Evolutionary conservation across 192 early-diverging fungal genomes (phyloP).

Genomic region (Coemansia sp.): DNA sequence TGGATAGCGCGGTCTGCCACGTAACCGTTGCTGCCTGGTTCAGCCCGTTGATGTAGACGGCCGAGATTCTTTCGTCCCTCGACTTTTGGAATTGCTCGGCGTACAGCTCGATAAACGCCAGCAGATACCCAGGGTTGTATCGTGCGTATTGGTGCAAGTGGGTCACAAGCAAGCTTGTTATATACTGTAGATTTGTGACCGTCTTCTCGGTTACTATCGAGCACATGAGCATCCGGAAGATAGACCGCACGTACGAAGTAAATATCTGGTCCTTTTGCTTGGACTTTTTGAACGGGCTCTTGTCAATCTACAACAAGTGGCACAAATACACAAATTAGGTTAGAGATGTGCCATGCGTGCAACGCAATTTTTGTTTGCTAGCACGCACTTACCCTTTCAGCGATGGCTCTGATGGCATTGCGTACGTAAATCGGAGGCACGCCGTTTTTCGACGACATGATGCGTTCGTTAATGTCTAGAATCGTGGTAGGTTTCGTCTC

Average conservation of each 20-base stretch:
- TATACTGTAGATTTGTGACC: conserved; percentile 23
- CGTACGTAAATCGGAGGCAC: not conserved
- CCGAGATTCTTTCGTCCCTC: conserved; percentile 11
- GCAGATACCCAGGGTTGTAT: conserved; percentile 27
- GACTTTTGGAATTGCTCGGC: conserved; percentile 21
- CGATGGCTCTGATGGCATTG: conserved; percentile 2
- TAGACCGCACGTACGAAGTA: conserved; percentile 11
- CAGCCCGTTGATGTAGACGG: conserved; percentile 34
- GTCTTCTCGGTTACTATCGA: conserved; percentile 27
- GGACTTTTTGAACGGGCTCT: conserved; percentile 7
- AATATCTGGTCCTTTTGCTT: conserved; percentile 16
- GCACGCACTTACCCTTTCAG: conserved; percentile 3
- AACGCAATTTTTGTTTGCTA: not conserved
- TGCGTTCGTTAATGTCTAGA: not conserved
- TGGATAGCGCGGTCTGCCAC: conserved; percentile 13
- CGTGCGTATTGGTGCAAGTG: conserved; percentile 39
- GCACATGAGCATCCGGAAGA: conserved; percentile 28
- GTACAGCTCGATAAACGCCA: conserved; percentile 25
- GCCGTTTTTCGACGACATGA: conserved; percentile 2
- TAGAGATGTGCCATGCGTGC: not conserved
- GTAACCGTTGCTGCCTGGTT: conserved; percentile 26
- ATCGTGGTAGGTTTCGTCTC: not conserved
- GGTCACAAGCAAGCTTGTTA: conserved; percentile 21
- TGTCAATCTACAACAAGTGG: conserved; percentile 22
- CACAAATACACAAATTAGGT: not conserved